phyloP scores from a whole-genome alignment of 176 grass and related monocot genomes.

The Secale cereale region DNA sequence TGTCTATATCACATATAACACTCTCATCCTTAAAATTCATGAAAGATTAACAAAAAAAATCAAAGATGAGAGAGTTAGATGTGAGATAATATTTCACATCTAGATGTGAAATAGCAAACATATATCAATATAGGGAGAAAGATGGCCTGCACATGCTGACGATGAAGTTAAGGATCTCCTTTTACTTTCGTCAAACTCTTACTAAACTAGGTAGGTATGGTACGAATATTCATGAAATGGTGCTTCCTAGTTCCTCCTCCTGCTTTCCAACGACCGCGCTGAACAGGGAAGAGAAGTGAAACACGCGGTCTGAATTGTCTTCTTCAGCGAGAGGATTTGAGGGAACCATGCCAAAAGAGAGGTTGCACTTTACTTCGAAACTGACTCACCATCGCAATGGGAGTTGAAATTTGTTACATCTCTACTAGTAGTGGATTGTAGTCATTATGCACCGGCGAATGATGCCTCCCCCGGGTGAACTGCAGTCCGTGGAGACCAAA shows the following conservation, averaged over 20 bases:
- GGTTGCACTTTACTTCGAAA: conserved; percentile 20
- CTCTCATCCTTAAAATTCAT: too few species aligned
- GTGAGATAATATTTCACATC: too few species aligned
- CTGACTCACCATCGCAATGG: not conserved
- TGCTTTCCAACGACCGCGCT: conserved; percentile 19
- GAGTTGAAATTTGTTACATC: not conserved
- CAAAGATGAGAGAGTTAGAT: too few species aligned
- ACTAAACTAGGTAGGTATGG: not conserved
- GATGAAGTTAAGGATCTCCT: conserved; percentile 20
- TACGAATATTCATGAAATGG: not conserved
- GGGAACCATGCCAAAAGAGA: conserved; percentile 25
- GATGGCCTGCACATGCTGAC: not conserved
- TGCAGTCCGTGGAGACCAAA: not conserved
- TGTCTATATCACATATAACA: too few species aligned
- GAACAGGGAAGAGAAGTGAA: not conserved
- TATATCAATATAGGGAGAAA: too few species aligned
- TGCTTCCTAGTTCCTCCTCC: not conserved
- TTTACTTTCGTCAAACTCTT: not conserved
- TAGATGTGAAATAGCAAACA: too few species aligned
- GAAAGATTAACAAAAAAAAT: too few species aligned
- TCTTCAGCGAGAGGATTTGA: conserved; percentile 14
- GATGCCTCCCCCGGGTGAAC: conserved; percentile 39
- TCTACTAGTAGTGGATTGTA: not conserved
- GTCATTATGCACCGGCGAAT: conserved; percentile 35
- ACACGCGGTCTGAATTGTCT: not conserved